Evolutionary conservation across 306 rosid genomes (phyloP).

Genomic region (Trifolium dubium): DNA sequence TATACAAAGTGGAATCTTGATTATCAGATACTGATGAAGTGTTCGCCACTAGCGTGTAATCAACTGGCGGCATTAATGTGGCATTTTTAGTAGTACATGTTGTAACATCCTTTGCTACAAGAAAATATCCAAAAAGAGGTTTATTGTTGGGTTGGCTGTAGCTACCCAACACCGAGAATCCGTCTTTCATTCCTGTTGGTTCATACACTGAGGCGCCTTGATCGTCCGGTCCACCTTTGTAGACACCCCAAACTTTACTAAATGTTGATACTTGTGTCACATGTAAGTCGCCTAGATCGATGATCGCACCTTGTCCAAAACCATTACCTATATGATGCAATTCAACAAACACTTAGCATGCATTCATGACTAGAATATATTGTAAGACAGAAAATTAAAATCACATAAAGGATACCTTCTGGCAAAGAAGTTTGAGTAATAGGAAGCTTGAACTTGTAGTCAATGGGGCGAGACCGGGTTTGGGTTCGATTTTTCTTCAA

Average conservation of each 20-base stretch:
- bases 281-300: slow-evolving; percentile 69
- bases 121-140: slow-evolving; percentile 70
- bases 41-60: background rate
- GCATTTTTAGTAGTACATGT: background rate
- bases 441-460: slow-evolving; percentile 67
- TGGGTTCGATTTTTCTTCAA: slow-evolving; percentile 39
- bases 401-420: slow-evolving; percentile 37
- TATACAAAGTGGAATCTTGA: slow-evolving; percentile 55
- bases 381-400: background rate
- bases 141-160: slow-evolving; percentile 71
- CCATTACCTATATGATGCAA: slow-evolving; percentile 45
- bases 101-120: slow-evolving; percentile 59
- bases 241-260: slow-evolving; percentile 61
- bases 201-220: slow-evolving; percentile 71
- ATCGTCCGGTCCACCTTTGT: slow-evolving; percentile 69
- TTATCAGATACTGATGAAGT: slow-evolving; percentile 46
- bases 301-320: slow-evolving; percentile 52
- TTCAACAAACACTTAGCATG: background rate
- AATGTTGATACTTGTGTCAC: slow-evolving; percentile 62
- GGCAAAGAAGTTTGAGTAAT: slow-evolving; percentile 50
- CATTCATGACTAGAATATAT: background rate
- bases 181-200: slow-evolving; percentile 64
- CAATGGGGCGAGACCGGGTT: slow-evolving; percentile 50
- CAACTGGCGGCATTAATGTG: slow-evolving; percentile 29
- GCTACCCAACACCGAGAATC: slow-evolving; percentile 63